Conservation (phyloP, 192 early-diverging fungal species). For the Umbelopsis ramanniana region DNA sequence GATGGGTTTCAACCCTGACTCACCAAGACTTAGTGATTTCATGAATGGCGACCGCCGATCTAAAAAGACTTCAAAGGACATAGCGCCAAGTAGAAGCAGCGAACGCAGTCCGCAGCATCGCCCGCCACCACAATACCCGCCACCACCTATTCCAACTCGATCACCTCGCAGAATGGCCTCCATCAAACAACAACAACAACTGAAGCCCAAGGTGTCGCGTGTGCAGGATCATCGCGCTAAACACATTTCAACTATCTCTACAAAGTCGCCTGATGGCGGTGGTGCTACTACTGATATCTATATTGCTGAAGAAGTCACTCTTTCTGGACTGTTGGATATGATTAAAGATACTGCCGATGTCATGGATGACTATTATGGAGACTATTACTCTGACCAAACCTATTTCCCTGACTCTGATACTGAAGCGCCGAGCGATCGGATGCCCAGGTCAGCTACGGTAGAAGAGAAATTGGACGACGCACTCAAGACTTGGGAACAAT, state of each 20-base stretch:
- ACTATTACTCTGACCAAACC: constrained; percentile 15
- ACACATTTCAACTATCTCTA: constrained; percentile 16
- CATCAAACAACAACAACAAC: constrained; percentile 7
- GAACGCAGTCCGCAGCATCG: neutral
- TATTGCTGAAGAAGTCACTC: constrained; percentile 21
- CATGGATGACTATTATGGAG: neutral
- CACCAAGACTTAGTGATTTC: neutral
- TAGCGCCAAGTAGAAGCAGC: neutral
- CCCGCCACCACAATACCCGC: constrained; percentile 15
- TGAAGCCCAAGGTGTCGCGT: constrained; percentile 1
- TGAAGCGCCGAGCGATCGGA: neutral
- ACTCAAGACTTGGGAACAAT: constrained; percentile 1
- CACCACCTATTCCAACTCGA: constrained; percentile 33
- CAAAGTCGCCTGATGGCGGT: neutral
- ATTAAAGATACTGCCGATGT: neutral
- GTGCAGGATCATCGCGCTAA: constrained; percentile 27
- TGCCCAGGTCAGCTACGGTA: neutral
- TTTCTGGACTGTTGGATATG: constrained; percentile 8
- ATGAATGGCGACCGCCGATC: neutral
- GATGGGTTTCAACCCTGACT: constrained; percentile 19
- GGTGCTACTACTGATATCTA: constrained; percentile 26
- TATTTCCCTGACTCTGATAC: constrained; percentile 15
- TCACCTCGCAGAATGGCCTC: constrained; percentile 31
- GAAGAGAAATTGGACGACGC: constrained; percentile 29
- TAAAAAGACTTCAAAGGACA: neutral